Evolutionary conservation across 2,329 filamentous ascomycete species (phyloP), one percentile per base, ranked within the genome.

Genomic region (Coniochaeta pulveracea): DNA sequence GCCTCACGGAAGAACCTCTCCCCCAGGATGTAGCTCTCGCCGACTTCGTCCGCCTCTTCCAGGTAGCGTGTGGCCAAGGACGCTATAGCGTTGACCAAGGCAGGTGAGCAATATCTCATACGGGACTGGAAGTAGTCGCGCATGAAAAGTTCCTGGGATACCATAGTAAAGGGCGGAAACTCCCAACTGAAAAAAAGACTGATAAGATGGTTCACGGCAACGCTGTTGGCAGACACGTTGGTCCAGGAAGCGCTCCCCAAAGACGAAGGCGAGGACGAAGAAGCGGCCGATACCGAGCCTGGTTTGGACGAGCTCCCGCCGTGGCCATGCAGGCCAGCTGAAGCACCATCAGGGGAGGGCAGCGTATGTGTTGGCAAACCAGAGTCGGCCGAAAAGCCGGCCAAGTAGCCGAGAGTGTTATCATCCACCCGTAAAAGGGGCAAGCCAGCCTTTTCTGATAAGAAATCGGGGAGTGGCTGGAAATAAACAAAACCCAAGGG

Each of bases 81-180:
- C 23, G 55, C 49, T 14, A 63, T 49, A 18, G 55, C 52, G 33
- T 61, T 62, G 37, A 61, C 54, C 6, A 63, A 47, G 15, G 62
- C 35, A 5, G 59, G 41, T 23, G 58, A 66, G 50, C 64, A 69
- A 43, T 62, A 64, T 34, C 60, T 60, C 21, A 55, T 55, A 17
- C 54, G 47, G 2, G 62, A 60, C n/a, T 48, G 45, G 15, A 45
- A 40, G 43, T 64, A 64, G 45, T 68, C 63, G 34, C 55, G 51
- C 38, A 58, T 50, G 45, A 68, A 69, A 36, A 56, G 52, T 21
- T 64, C 56, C 40, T 60, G 54, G n/a, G 59, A 62, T 36, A 72
- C 59, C 22, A 66, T 52, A 19, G 62, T 55, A 43, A 66, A 66
- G 40, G 64, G 68, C 1, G 65, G 59, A 43, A 70, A 66, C 12